Evolutionary conservation across 2,329 filamentous ascomycete genomes (phyloP).

Genomic region (Cadophora sp.): DNA sequence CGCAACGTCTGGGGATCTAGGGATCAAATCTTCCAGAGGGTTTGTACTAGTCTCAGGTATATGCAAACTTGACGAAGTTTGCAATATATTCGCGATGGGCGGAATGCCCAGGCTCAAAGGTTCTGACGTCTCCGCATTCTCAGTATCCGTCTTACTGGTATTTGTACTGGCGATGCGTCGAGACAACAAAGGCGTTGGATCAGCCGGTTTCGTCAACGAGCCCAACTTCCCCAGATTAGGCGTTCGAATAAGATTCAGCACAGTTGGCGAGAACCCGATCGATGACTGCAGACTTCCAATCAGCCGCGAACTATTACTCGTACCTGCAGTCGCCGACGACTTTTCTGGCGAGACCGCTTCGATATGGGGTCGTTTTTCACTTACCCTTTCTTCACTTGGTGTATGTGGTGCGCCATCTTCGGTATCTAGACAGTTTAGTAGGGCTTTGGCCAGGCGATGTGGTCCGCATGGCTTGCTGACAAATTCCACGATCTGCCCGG

Average conservation of each 20-base stretch:
- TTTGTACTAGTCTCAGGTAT: background rate
- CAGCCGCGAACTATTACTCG: slow-evolving; percentile 28
- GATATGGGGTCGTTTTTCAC: slow-evolving; percentile 17
- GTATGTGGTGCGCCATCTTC: slow-evolving; percentile 27
- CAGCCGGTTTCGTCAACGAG: background rate
- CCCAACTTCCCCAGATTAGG: background rate
- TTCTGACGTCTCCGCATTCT: background rate
- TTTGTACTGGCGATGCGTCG: background rate
- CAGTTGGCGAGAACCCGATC: slow-evolving; percentile 36
- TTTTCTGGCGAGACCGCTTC: slow-evolving; percentile 18
- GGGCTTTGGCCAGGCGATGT: slow-evolving; percentile 38
- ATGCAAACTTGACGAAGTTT: background rate
- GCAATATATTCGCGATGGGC: background rate
- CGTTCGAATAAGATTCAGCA: slow-evolving; percentile 19
- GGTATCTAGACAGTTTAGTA: slow-evolving; percentile 37
- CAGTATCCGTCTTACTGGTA: background rate
- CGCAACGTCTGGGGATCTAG: background rate
- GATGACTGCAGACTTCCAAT: slow-evolving; percentile 34
- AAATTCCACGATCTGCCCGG: slow-evolving; percentile 34
- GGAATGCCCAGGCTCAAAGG: background rate
- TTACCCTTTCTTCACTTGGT: slow-evolving; percentile 22
- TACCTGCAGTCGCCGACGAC: slow-evolving; percentile 28
- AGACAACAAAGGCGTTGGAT: background rate
- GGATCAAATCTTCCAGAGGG: background rate
- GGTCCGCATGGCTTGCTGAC: slow-evolving; percentile 39